Percentiles rank a stretch among this genome's conserved stretches.
phyloP scores from a whole-genome alignment of 2,329 filamentous ascomycete genomes.

The Aspergillus sp. region DNA sequence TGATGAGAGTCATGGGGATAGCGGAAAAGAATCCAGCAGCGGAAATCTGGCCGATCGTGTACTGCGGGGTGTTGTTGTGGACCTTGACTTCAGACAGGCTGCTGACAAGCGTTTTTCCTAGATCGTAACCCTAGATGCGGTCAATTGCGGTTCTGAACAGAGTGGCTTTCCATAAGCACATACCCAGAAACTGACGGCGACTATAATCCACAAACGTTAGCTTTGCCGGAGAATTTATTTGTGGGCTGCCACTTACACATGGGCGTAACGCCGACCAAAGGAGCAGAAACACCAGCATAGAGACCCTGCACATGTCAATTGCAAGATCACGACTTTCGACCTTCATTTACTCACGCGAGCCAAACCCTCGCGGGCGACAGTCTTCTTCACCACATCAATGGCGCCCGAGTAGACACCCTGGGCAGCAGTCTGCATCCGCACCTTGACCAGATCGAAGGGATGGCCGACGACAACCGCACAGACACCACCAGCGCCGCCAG shows the following conservation, averaged over 20 bases:
- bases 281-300: constrained; percentile 96
- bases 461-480: constrained; percentile 94
- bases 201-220: constrained; percentile 36
- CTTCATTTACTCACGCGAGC: constrained; percentile 46
- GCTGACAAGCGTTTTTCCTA: constrained; percentile 86
- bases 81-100: constrained; percentile 62
- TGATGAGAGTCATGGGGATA: constrained; percentile 95
- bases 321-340: not conserved
- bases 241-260: constrained; percentile 75
- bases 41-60: constrained; percentile 83
- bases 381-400: constrained; percentile 87
- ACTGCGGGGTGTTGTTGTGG: constrained; percentile 62
- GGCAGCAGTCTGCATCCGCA: constrained; percentile 93
- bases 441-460: constrained; percentile 97
- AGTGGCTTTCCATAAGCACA: constrained; percentile 14
- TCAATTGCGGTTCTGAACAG: constrained; percentile 14
- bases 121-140: constrained; percentile 82
- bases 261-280: constrained; percentile 90
- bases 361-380: constrained; percentile 81
- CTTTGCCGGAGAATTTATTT: not conserved
- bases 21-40: constrained; percentile 96
- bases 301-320: constrained; percentile 58
- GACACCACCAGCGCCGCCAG: constrained; percentile 88
- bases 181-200: constrained; percentile 68
- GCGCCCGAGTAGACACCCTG: constrained; percentile 87